Evolutionary conservation across 768 basidiomycete species (phyloP), one percentile per base, ranked within the genome.

Genomic region (Suillus americanus): DNA sequence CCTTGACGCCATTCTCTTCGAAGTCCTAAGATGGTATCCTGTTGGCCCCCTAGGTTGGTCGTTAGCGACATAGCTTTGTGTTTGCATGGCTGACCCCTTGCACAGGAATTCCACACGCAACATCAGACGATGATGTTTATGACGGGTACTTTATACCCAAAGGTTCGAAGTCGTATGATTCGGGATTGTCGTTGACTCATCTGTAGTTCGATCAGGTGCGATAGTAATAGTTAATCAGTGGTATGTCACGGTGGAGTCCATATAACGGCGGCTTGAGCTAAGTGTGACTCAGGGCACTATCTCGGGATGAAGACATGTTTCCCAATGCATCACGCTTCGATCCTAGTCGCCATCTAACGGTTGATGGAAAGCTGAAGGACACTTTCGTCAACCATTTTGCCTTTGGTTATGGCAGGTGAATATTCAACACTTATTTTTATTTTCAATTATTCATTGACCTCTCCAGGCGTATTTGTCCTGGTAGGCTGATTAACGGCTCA

Each of bases 71-170:
- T n/a, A n/a, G n/a, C n/a, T n/a, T n/a, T n/a, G n/a, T n/a, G n/a
- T n/a, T n/a, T n/a, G n/a, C n/a, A n/a, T n/a, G n/a, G n/a, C n/a
- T n/a, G n/a, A n/a, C n/a, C 1, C 33, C 23, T 23, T 4, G 7
- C n/a, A 38, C 67, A 65, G 71, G 67, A n/a, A n/a, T 74, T 25
- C 67, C 73, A 5, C 75, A 75, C 55, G 30, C 57, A 3, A 33
- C 68, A 6, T 78, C 78, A 1, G 65, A 74, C 57, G 78, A 80
- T 64, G 80, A 81, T 53, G 64, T 73, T 20, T 81, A 80, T 63
- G 69, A 72, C 38, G 77, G 79, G 20, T 82, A 82, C 62, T 69
- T 82, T 4, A 86, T 87, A 54, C 85, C 85, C 5, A 77, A 78
- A 63, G 85, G 84, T 62, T 75, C 83, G 0, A 80, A 41, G n/a